These are phyloP conservation scores for Glycyrrhiza uralensis DNA, from an alignment of 306 rosid genomes.

Conservation along the genomic window DNA sequence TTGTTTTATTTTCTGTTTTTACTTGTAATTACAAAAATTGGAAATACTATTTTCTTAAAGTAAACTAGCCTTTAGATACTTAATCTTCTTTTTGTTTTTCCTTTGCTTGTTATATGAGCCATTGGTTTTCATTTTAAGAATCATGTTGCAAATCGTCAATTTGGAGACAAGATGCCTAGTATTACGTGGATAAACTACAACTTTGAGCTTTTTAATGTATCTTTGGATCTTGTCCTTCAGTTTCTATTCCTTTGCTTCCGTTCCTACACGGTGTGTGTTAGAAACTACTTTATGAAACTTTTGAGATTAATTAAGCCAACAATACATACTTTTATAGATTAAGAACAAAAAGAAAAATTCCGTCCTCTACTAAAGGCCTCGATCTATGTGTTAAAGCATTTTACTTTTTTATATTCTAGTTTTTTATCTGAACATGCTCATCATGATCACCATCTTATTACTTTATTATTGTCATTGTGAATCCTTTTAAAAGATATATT, in stretches of 20 bases:
- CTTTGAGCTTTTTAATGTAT: conserved; percentile 27
- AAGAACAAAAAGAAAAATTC: conserved; percentile 45
- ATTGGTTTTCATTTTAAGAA: background rate
- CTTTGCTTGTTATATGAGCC: background rate
- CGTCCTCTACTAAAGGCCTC: conserved; percentile 45
- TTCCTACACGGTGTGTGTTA: conserved; percentile 3
- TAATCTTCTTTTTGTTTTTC: too few species aligned
- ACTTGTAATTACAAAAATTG: too few species aligned
- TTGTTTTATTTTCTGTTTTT: too few species aligned
- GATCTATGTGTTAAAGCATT: conserved; percentile 66
- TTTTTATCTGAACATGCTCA: conserved; percentile 35
- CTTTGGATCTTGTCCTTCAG: conserved; percentile 38
- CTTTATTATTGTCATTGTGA: conserved; percentile 34
- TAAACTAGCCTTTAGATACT: too few species aligned
- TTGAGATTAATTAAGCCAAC: conserved; percentile 26
- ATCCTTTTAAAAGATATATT: conserved; percentile 3
- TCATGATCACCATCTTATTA: conserved; percentile 30
- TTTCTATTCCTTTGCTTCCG: conserved; percentile 23
- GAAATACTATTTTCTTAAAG: too few species aligned
- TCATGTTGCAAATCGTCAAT: background rate
- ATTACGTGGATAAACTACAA: conserved; percentile 28
- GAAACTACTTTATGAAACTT: conserved; percentile 26
- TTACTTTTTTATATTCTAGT: conserved; percentile 36
- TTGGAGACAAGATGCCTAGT: background rate
- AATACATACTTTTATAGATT: background rate